phyloP scores from a whole-genome alignment of 2,329 filamentous ascomycete species.

The Colletotrichum sp. region DNA sequence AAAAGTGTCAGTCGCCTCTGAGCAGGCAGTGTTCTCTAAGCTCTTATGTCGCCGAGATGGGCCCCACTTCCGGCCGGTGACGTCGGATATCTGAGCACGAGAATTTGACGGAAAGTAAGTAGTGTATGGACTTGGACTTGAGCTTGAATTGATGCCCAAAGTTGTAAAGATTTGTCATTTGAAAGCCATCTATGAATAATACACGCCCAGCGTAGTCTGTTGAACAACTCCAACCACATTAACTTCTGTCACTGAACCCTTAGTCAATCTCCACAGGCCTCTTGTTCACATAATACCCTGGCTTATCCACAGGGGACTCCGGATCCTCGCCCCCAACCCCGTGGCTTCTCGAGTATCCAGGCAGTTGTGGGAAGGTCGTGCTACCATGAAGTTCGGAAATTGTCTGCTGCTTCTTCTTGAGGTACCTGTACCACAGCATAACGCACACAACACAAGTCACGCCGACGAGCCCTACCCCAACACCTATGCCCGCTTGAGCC shows the following conservation, averaged over 20 bases:
- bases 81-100: neutral
- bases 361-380: neutral
- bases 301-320: neutral
- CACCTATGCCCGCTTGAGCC: neutral
- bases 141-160: fast-evolving
- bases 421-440: neutral
- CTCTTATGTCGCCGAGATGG: neutral
- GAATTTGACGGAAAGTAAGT: no score
- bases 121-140: neutral
- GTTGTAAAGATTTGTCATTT: fast-evolving
- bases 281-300: neutral
- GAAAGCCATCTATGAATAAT: fast-evolving
- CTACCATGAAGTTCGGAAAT: neutral
- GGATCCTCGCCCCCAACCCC: neutral
- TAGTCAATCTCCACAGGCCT: neutral
- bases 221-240: neutral
- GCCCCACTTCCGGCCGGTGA: neutral
- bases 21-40: neutral
- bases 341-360: neutral
- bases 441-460: neutral
- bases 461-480: neutral
- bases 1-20: neutral
- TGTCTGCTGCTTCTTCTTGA: neutral
- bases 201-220: neutral
- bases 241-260: neutral